Conservation (phyloP, 2,329 filamentous ascomycete species). For the Incumbomyces lentus region DNA sequence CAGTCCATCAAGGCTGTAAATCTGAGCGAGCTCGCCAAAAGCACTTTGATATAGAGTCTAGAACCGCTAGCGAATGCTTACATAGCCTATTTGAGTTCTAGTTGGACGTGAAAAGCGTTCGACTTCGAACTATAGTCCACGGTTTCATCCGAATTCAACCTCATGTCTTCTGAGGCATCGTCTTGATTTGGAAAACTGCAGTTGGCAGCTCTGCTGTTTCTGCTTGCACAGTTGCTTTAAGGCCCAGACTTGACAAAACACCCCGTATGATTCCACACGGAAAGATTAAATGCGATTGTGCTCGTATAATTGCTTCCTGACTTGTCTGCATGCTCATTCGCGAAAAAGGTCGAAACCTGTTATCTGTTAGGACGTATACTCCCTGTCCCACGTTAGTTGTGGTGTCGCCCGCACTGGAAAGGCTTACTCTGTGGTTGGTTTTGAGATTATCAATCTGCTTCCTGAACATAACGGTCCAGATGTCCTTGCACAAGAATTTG, state of each 20-base stretch:
- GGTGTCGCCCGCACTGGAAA: not conserved
- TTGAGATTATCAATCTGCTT: slow-evolving; percentile 99
- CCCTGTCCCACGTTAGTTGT: slow-evolving; percentile 43
- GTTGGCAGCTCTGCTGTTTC: slow-evolving; percentile 78
- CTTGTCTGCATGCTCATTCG: slow-evolving; percentile 78
- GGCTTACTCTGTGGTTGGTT: slow-evolving; percentile 76
- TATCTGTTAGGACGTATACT: slow-evolving; percentile 92
- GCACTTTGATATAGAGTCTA: not conserved
- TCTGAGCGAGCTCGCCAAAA: not conserved
- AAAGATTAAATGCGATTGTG: slow-evolving; percentile 77
- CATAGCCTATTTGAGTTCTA: not conserved
- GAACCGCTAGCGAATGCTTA: slow-evolving; percentile 2
- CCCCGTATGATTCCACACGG: slow-evolving; percentile 88
- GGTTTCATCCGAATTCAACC: no score
- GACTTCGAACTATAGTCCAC: no score
- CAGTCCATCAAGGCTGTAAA: not conserved
- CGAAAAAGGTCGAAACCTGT: slow-evolving; percentile 75
- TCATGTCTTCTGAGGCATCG: slow-evolving; percentile 26
- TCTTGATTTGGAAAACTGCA: slow-evolving; percentile 94
- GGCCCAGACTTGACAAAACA: slow-evolving; percentile 82
- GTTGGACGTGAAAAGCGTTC: no score
- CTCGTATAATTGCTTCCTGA: slow-evolving; percentile 60
- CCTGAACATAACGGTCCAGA: slow-evolving; percentile 87
- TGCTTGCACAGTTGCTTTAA: slow-evolving; percentile 81
- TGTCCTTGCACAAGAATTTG: slow-evolving; percentile 96